These are phyloP conservation scores for Saccharomyces mikatae DNA, from an alignment of 805 yeast species.

Conservation along the genomic window DNA sequence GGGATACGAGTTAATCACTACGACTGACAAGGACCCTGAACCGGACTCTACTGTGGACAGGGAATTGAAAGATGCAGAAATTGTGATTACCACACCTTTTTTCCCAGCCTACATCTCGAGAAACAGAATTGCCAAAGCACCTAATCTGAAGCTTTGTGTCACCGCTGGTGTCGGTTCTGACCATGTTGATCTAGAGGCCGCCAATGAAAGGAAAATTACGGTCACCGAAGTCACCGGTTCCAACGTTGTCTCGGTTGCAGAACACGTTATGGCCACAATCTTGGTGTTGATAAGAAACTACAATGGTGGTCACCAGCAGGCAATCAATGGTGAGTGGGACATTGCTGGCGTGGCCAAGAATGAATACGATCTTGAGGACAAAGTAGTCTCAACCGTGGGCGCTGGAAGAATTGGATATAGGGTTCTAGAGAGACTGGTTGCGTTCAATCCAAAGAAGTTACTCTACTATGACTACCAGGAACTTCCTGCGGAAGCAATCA, in stretches of 20 bases:
- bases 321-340: constrained; percentile 57
- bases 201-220: constrained; percentile 53
- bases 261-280: constrained; percentile 2
- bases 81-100: constrained; percentile 76
- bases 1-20: constrained; percentile 61
- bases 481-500: constrained; percentile 63
- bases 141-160: constrained; percentile 58
- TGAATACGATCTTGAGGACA: constrained; percentile 67
- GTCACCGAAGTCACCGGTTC: constrained; percentile 81
- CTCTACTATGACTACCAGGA: constrained; percentile 28
- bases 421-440: constrained; percentile 59
- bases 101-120: constrained; percentile 69
- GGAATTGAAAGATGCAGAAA: constrained; percentile 62
- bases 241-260: constrained; percentile 68
- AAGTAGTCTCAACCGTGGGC: constrained; percentile 72
- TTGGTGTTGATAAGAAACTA: constrained; percentile 70
- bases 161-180: constrained; percentile 87
- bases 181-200: constrained; percentile 64
- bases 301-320: constrained; percentile 70
- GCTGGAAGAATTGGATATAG: constrained; percentile 47
- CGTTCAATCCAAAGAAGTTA: constrained; percentile 68
- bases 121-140: constrained; percentile 60
- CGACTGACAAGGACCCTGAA: constrained; percentile 58
- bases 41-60: constrained; percentile 50
- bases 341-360: constrained; percentile 70